A percentile compares a stretch with the other conserved stretches of the same genome.
These are phyloP conservation scores for Borovskyia barvae DNA, from an alignment of 208 protist species.

Conservation along the genomic window DNA sequence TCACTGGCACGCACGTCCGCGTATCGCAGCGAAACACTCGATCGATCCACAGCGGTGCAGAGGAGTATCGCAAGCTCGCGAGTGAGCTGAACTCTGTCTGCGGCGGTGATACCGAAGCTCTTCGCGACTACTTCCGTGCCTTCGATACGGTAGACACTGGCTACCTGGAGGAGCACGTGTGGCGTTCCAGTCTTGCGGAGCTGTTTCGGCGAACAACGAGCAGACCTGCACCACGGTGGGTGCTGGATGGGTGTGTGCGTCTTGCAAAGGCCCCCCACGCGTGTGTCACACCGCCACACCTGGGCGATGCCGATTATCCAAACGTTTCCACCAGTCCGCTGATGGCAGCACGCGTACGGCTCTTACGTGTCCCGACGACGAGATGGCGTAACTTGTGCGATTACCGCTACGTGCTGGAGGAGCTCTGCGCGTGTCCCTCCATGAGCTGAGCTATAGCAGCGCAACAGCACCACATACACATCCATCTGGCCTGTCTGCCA, in stretches of 20 bases:
- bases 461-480: too few species aligned
- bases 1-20: too few species aligned
- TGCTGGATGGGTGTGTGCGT: slow-evolving; percentile 38
- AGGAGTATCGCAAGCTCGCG: slow-evolving; percentile 11
- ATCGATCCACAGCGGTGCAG: not conserved
- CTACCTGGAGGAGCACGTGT: slow-evolving; percentile 33
- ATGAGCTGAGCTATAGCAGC: too few species aligned
- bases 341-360: slow-evolving; percentile 24
- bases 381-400: slow-evolving; percentile 36
- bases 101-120: slow-evolving; percentile 30
- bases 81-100: slow-evolving; percentile 27
- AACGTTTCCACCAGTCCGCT: too few species aligned
- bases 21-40: too few species aligned
- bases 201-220: slow-evolving; percentile 19
- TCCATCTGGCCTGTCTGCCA: too few species aligned
- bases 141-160: slow-evolving; percentile 38
- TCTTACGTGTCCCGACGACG: slow-evolving; percentile 23
- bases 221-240: slow-evolving; percentile 26
- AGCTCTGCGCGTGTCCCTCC: slow-evolving; percentile 38
- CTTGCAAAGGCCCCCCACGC: slow-evolving; percentile 42
- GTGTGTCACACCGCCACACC: slow-evolving; percentile 13
- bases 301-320: too few species aligned
- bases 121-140: slow-evolving; percentile 31
- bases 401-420: slow-evolving; percentile 53
- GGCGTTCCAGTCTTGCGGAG: slow-evolving; percentile 34